Conservation (phyloP, 352 stramenopile genomes). For the Globisporangium cystogenes region DNA sequence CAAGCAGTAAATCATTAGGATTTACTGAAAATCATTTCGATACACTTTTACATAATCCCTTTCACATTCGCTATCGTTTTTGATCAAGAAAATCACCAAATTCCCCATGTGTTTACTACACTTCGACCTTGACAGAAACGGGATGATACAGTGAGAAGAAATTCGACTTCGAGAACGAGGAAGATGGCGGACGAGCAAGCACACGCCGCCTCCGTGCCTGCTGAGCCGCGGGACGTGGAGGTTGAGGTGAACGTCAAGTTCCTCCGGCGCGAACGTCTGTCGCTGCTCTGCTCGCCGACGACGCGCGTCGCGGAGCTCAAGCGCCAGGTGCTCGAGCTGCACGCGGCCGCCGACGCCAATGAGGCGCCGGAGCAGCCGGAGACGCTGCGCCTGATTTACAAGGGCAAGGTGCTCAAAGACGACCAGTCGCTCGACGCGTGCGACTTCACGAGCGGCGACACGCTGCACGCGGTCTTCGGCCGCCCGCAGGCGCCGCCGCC, state of each 20-base stretch:
- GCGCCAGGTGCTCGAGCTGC: constrained; percentile 10
- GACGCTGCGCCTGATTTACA: constrained; percentile 40
- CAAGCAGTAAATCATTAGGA: too few relatives aligned
- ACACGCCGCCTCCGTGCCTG: neutral
- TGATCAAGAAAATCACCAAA: too few relatives aligned
- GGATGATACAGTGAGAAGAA: too few relatives aligned
- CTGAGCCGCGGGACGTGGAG: neutral
- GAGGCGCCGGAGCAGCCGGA: neutral
- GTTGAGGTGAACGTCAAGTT: constrained; percentile 38
- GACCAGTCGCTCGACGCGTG: constrained; percentile 23
- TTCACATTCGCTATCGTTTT: too few relatives aligned
- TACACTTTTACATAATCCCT: too few relatives aligned
- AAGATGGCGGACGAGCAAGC: too few relatives aligned
- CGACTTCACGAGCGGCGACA: constrained; percentile 31
- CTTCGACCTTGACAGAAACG: too few relatives aligned
- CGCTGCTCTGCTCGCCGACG: constrained; percentile 11
- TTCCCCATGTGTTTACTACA: too few relatives aligned
- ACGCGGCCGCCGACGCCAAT: constrained; percentile 1
- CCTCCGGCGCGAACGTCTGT: constrained; percentile 25
- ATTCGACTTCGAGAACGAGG: too few relatives aligned
- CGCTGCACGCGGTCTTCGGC: constrained; percentile 32
- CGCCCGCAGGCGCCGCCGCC: constrained; percentile 4
- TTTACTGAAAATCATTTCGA: too few relatives aligned
- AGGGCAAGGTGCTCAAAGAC: constrained; percentile 44
- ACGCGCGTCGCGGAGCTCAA: constrained; percentile 27